These are phyloP conservation scores for Kondoa malvinella DNA, from an alignment of 768 basidiomycete species.

Conservation along the genomic window DNA sequence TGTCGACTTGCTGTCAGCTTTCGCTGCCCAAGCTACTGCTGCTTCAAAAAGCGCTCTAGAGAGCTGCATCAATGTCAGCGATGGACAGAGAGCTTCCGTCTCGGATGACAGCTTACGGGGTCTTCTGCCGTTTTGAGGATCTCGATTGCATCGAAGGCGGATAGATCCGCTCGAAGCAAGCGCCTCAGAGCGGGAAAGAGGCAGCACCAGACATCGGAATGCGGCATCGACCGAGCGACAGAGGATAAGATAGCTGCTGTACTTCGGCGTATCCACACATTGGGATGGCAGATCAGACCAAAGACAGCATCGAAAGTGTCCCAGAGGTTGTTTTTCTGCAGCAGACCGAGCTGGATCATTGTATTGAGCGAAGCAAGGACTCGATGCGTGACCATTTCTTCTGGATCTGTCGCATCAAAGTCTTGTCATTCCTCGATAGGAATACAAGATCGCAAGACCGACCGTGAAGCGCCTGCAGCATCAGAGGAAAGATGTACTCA, in stretches of 20 bases:
- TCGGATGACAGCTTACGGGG: constrained; percentile 42
- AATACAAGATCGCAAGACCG: constrained; percentile 19
- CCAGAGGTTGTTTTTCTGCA: constrained; percentile 93
- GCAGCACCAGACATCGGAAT: constrained; percentile 91
- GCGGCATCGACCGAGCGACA: constrained; percentile 60
- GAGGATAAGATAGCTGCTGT: constrained; percentile 58
- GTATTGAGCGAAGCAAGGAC: constrained; percentile 76
- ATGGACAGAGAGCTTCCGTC: not conserved
- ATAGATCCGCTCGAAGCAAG: constrained; percentile 67
- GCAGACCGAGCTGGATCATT: constrained; percentile 71
- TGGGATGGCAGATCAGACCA: constrained; percentile 86
- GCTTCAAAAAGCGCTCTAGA: constrained; percentile 64
- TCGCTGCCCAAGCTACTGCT: constrained; percentile 74
- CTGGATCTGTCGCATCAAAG: constrained; percentile 48
- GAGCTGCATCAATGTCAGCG: constrained; percentile 32
- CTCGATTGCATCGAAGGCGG: constrained; percentile 52
- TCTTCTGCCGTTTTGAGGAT: constrained; percentile 60
- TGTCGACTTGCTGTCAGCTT: constrained; percentile 48
- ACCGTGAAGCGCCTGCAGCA: constrained; percentile 92
- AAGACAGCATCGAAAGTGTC: constrained; percentile 76
- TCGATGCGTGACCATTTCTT: constrained; percentile 81
- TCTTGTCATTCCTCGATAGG: not conserved
- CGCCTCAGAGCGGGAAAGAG: constrained; percentile 78
- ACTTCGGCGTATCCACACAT: constrained; percentile 88
- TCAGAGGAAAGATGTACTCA: constrained; percentile 89